Conservation (phyloP, 768 basidiomycete species). For the Macrolepiota albuminosa region DNA sequence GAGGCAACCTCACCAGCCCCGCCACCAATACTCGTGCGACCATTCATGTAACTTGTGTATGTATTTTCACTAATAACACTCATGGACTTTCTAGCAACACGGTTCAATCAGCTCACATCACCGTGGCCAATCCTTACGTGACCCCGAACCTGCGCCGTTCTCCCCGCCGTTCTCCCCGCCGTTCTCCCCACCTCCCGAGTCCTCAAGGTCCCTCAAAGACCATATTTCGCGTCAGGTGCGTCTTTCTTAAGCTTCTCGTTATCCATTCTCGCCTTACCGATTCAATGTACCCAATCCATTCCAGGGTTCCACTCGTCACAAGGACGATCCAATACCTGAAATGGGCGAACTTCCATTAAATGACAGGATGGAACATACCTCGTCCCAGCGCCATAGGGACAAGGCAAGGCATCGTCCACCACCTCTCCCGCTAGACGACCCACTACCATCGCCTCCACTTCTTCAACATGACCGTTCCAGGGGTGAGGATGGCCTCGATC, state of each 20-base stretch:
- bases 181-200: not conserved
- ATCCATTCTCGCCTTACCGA: not conserved
- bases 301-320: slow-evolving; percentile 8
- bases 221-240: slow-evolving; percentile 12
- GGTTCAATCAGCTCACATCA: slow-evolving; percentile 1
- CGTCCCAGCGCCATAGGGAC: slow-evolving; percentile 4
- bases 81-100: not conserved
- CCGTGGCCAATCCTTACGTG: slow-evolving; percentile 11
- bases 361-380: slow-evolving; percentile 5
- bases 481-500: not conserved
- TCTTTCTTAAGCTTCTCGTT: not conserved
- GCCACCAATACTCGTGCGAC: slow-evolving; percentile 4
- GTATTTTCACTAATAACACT: not conserved
- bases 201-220: slow-evolving; percentile 6
- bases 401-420: slow-evolving; percentile 4
- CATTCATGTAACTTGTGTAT: not conserved
- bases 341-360: slow-evolving; percentile 5
- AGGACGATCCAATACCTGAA: slow-evolving; percentile 3
- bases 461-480: slow-evolving; percentile 2
- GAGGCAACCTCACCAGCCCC: slow-evolving; percentile 5
- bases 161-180: too few relatives aligned
- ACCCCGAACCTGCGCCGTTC: slow-evolving; percentile 14
- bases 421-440: not conserved
- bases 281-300: not conserved
- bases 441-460: not conserved